Conservation (phyloP, 1,284 basidiomycete species). For the Bondarzewia mesenterica region DNA sequence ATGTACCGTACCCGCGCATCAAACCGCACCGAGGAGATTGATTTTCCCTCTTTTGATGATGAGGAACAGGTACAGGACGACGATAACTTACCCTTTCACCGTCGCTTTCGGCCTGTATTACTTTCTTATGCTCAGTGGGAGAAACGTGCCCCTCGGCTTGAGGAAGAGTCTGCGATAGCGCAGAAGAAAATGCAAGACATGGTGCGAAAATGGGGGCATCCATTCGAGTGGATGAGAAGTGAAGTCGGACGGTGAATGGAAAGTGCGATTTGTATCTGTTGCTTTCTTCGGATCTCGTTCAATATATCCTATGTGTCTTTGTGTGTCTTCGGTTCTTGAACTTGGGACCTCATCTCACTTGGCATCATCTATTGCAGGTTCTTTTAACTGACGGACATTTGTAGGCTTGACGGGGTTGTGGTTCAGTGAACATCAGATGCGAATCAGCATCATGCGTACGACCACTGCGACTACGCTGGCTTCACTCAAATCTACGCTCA, state of each 20-base stretch:
- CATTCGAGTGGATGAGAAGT: constrained; percentile 4
- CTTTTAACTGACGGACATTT: no score
- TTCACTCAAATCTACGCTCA: no score
- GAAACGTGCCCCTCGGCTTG: constrained; percentile 10
- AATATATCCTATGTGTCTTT: no score
- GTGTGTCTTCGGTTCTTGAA: no score
- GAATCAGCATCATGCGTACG: no score
- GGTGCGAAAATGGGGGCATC: constrained; percentile 10
- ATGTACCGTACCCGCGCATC: constrained; percentile 6
- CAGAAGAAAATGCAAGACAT: constrained; percentile 6
- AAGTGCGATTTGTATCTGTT: neutral
- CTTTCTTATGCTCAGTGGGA: constrained; percentile 11
- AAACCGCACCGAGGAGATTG: constrained; percentile 2
- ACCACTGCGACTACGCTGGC: no score
- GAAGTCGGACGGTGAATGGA: neutral
- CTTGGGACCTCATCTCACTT: no score
- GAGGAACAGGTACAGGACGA: neutral
- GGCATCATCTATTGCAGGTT: no score
- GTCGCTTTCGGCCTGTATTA: constrained; percentile 11
- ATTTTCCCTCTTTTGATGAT: neutral
- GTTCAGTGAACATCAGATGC: no score
- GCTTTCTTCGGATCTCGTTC: neutral
- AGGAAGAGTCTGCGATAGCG: constrained; percentile 7
- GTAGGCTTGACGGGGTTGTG: no score
- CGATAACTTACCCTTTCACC: constrained; percentile 7